Percentiles rank a stretch among this genome's conserved stretches.
Conservation (phyloP, 139 green algal genomes). For the Chlorella ohadii region DNA sequence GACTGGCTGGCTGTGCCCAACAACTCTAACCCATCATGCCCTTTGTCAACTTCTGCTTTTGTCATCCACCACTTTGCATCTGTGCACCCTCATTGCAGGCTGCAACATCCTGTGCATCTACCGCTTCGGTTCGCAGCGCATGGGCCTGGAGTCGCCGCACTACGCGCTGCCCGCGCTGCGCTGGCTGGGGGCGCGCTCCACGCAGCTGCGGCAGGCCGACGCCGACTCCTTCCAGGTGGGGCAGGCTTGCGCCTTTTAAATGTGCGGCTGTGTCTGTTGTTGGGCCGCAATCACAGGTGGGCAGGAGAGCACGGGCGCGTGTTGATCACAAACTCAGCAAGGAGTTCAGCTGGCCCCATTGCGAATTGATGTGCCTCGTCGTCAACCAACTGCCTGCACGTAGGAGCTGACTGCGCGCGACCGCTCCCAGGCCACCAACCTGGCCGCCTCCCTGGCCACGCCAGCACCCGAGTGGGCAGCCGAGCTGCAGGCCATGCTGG, state of each 20-base stretch:
- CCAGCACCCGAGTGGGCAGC: conserved; percentile 29
- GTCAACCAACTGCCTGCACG: not conserved
- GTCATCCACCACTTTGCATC: no score
- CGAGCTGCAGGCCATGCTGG: conserved; percentile 63
- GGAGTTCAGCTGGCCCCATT: no score
- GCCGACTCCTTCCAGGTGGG: conserved; percentile 47
- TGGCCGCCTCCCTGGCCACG: conserved; percentile 35
- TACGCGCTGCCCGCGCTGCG: conserved; percentile 68
- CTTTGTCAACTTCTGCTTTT: no score
- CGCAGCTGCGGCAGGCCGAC: conserved; percentile 61
- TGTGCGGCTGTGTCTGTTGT: conserved; percentile 37
- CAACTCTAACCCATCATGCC: no score
- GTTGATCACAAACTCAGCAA: no score
- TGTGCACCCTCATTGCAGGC: conserved; percentile 5
- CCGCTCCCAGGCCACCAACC: conserved; percentile 36
- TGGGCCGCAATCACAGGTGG: no score
- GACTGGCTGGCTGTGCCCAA: no score
- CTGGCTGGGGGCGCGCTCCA: conserved; percentile 78
- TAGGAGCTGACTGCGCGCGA: conserved; percentile 56
- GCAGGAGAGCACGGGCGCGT: no score
- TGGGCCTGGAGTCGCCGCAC: conserved; percentile 70
- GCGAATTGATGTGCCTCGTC: no score
- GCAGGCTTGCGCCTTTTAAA: no score
- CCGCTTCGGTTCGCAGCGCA: conserved; percentile 73
- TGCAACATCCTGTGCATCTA: conserved; percentile 76